Percentiles rank a stretch among this genome's conserved stretches.
phyloP scores from a whole-genome alignment of 2,329 filamentous ascomycete species.

The Aspergillus ochraceus region DNA sequence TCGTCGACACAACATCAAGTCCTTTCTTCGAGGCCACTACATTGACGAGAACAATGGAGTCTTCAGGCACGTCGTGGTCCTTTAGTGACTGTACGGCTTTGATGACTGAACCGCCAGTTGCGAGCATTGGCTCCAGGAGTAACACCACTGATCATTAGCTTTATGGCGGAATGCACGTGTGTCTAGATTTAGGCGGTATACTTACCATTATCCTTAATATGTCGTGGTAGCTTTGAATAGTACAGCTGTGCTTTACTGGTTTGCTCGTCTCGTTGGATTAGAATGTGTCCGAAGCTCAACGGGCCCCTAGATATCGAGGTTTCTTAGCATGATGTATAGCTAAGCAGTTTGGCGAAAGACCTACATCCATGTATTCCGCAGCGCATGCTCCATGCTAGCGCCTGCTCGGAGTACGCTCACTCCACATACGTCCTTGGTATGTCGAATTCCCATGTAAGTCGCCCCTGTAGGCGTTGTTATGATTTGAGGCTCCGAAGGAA shows the following conservation, averaged over 20 bases:
- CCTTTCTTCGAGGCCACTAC: conserved; percentile 27
- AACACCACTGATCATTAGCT: conserved; percentile 9
- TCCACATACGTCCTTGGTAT: conserved; percentile 26
- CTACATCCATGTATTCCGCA: conserved; percentile 30
- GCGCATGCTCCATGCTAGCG: conserved; percentile 31
- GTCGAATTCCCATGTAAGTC: conserved; percentile 14
- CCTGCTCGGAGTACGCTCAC: conserved; percentile 36
- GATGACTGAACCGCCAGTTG: conserved; percentile 19
- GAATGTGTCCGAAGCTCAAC: conserved; percentile 33
- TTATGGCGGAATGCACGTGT: too few species aligned
- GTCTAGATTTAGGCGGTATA: not conserved
- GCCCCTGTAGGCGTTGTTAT: conserved; percentile 16
- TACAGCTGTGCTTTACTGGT: conserved; percentile 29
- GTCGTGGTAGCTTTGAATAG: conserved; percentile 31
- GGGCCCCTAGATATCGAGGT: conserved; percentile 17
- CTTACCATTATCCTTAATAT: conserved; percentile 22
- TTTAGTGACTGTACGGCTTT: conserved; percentile 16
- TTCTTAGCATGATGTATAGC: not conserved
- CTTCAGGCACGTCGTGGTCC: conserved; percentile 17
- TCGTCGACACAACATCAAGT: conserved; percentile 16
- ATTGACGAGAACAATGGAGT: conserved; percentile 32
- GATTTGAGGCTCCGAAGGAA: conserved; percentile 11
- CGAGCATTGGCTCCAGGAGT: conserved; percentile 22
- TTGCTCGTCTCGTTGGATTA: conserved; percentile 35
- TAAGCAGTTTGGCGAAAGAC: not conserved